A percentile compares a stretch with the other conserved stretches of the same genome.
These are phyloP conservation scores for Gomphus sp. DNA, from an alignment of 1,284 basidiomycete genomes.

Conservation along the genomic window DNA sequence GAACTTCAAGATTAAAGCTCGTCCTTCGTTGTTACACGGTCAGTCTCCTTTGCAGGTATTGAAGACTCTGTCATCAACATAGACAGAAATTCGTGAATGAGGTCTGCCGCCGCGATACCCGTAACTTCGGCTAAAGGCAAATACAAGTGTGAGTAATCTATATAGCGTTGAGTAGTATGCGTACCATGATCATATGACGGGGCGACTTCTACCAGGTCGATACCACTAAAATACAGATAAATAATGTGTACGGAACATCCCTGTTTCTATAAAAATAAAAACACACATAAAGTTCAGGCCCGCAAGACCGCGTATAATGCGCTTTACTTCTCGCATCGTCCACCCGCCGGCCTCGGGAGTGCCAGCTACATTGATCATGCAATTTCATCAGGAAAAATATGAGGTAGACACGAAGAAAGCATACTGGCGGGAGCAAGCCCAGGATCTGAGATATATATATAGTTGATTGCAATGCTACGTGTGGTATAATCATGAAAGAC, in stretches of 20 bases:
- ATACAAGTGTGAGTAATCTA: neutral
- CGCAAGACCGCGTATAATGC: constrained; percentile 66
- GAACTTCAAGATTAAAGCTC: constrained; percentile 1
- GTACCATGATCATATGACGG: constrained; percentile 25
- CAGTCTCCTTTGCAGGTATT: neutral
- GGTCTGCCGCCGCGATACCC: constrained; percentile 59
- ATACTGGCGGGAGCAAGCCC: constrained; percentile 70
- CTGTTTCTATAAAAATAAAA: neutral
- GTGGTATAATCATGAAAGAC: neutral
- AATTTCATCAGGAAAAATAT: neutral
- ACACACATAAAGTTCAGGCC: constrained; percentile 72
- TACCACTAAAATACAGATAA: constrained; percentile 17
- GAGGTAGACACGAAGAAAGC: constrained; percentile 18
- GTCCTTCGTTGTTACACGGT: neutral
- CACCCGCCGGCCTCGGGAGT: constrained; percentile 78
- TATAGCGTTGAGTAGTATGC: constrained; percentile 11
- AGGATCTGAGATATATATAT: constrained; percentile 41
- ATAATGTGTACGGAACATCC: neutral
- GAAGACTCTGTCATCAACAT: constrained; percentile 34
- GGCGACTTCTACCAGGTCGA: constrained; percentile 29
- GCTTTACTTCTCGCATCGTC: constrained; percentile 74
- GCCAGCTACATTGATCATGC: constrained; percentile 39
- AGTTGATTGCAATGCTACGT: neutral
- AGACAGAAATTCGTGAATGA: constrained; percentile 62
- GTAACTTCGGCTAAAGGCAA: constrained; percentile 52